Evolutionary conservation across 2,329 filamentous ascomycete genomes (phyloP).

Genomic region (Akanthomyces uredinophilus): DNA sequence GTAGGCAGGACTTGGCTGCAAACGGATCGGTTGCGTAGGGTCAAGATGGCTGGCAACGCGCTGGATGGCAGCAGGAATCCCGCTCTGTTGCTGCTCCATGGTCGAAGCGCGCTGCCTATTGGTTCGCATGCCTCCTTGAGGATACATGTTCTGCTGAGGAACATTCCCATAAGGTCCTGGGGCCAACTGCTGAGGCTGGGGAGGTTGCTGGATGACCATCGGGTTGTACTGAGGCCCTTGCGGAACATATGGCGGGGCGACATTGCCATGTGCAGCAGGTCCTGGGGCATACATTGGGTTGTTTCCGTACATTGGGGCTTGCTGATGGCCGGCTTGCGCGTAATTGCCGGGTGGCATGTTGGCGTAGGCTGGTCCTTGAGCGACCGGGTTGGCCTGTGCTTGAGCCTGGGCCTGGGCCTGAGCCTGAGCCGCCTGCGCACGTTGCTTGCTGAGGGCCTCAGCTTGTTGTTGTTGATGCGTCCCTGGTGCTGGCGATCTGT

Average conservation of each 20-base stretch:
- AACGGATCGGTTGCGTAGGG: slow-evolving; percentile 84
- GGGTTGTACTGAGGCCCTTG: slow-evolving; percentile 67
- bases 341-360: slow-evolving; percentile 45
- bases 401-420: slow-evolving; percentile 56
- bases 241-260: slow-evolving; percentile 70
- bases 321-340: slow-evolving; percentile 40
- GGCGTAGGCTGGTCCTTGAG: slow-evolving; percentile 57
- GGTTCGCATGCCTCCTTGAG: slow-evolving; percentile 62
- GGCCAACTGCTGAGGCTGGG: slow-evolving; percentile 55
- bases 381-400: slow-evolving; percentile 63
- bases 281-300: slow-evolving; percentile 73
- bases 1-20: slow-evolving; percentile 95
- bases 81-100: slow-evolving; percentile 90
- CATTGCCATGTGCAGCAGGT: slow-evolving; percentile 36
- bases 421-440: slow-evolving; percentile 58
- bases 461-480: slow-evolving; percentile 95
- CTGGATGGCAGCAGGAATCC: slow-evolving; percentile 88
- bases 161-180: slow-evolving; percentile 57
- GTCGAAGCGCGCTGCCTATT: slow-evolving; percentile 88
- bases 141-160: slow-evolving; percentile 52
- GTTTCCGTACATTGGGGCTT: slow-evolving; percentile 69
- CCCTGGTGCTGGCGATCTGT: slow-evolving; percentile 83
- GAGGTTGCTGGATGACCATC: slow-evolving; percentile 63
- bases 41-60: slow-evolving; percentile 94
- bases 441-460: slow-evolving; percentile 88